Evolutionary conservation across 805 yeast species (phyloP).

Genomic region (Metschnikowia picachoensis): DNA sequence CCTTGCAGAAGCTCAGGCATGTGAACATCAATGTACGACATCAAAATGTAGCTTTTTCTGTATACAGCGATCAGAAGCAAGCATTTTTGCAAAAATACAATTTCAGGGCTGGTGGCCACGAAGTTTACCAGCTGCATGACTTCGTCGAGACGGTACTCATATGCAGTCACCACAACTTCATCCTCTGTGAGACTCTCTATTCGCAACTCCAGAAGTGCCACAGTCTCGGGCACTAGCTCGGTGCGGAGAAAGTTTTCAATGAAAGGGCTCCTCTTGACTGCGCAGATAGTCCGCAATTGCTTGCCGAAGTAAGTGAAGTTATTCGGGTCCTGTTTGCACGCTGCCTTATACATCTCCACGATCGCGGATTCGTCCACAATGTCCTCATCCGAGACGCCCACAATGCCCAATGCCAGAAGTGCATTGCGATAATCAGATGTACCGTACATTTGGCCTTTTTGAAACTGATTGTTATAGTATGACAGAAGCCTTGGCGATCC

Average conservation of each 20-base stretch:
- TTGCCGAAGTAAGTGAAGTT: conserved; percentile 35
- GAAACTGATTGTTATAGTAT: conserved; percentile 26
- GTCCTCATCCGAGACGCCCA: conserved; percentile 13
- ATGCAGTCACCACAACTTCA: conserved; percentile 74
- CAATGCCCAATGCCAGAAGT: conserved; percentile 30
- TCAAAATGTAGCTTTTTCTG: conserved; percentile 54
- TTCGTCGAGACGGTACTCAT: conserved; percentile 60
- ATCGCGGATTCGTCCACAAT: conserved; percentile 33
- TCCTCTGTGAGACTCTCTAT: conserved; percentile 44
- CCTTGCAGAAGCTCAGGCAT: conserved; percentile 29
- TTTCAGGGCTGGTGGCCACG: conserved; percentile 30
- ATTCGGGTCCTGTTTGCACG: conserved; percentile 30
- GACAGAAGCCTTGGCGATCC: conserved; percentile 23
- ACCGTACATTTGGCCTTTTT: conserved; percentile 33
- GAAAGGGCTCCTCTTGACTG: conserved; percentile 21
- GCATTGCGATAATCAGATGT: conserved; percentile 31
- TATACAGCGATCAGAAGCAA: conserved; percentile 57
- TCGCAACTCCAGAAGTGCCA: conserved; percentile 35
- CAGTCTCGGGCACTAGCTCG: conserved; percentile 32
- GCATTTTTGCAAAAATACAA: conserved; percentile 47
- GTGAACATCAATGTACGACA: conserved; percentile 49
- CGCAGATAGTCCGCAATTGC: conserved; percentile 26
- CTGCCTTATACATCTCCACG: conserved; percentile 31
- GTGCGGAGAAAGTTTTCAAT: conserved; percentile 23
- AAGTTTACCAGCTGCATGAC: conserved; percentile 29